Conservation (phyloP, 208 protist genomes). For the Wallacemonas collosoma region DNA sequence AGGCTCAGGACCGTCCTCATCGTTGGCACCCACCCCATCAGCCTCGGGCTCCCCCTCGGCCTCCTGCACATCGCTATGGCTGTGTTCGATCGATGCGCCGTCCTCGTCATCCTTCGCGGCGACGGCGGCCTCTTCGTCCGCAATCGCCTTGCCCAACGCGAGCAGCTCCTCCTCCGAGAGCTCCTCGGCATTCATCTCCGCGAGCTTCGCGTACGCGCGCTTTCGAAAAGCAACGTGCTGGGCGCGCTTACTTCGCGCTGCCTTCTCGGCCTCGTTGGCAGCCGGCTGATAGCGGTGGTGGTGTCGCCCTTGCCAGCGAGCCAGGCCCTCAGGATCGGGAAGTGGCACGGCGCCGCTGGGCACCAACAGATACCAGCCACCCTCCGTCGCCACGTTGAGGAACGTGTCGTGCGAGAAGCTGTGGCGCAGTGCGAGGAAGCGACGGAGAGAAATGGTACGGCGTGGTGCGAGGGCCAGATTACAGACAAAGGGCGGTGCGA, state of each 20-base stretch:
- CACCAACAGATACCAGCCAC: slow-evolving; percentile 70
- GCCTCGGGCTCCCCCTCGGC: neutral
- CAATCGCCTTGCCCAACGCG: slow-evolving; percentile 10
- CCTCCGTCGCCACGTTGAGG: slow-evolving; percentile 55
- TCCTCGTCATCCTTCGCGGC: slow-evolving; percentile 18
- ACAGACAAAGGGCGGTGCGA: slow-evolving; percentile 51
- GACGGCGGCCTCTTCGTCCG: slow-evolving; percentile 13
- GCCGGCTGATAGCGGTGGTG: slow-evolving; percentile 43
- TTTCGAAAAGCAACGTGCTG: neutral
- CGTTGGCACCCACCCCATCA: neutral
- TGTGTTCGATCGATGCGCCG: neutral
- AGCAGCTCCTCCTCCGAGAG: slow-evolving; percentile 33
- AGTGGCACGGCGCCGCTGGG: slow-evolving; percentile 50
- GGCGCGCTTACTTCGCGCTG: neutral
- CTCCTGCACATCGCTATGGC: slow-evolving; percentile 16
- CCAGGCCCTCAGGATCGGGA: slow-evolving; percentile 36
- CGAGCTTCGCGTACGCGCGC: slow-evolving; percentile 19
- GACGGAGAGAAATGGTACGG: slow-evolving; percentile 58
- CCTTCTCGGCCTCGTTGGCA: neutral
- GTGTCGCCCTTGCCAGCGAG: slow-evolving; percentile 47
- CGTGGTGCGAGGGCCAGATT: slow-evolving; percentile 53
- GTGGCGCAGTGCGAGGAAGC: slow-evolving; percentile 75
- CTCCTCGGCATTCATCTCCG: slow-evolving; percentile 25
- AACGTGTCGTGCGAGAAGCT: slow-evolving; percentile 53
- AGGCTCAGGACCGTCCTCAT: neutral